Evolutionary conservation across 345 rosid genomes (phyloP), one percentile per base, ranked within the genome.

Genomic region (Leavenworthia alabamica): DNA sequence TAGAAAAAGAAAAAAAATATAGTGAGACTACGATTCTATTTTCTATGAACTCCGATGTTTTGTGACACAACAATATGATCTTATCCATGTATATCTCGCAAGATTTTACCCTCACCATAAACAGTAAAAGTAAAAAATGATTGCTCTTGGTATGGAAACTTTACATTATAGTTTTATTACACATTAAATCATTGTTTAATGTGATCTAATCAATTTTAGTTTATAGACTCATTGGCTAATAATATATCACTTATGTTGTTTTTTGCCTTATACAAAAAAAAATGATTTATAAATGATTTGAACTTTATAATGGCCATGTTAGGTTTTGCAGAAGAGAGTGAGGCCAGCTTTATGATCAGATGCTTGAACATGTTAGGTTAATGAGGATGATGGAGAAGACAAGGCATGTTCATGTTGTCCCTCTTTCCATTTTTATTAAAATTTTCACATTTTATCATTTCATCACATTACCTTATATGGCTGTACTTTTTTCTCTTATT

Each of bases 341-440:
- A 70, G 74, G 64, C 64, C 69, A 70, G 64, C 74, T 62, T 53
- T 70, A 1, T 55, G 59, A 70, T 63, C 64, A 56, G 64, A 56
- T 63, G 70, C 48, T 70, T 62, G 64, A 58, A 64, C 71, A 71
- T 64, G 75, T 64, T 64, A 55, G 55, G 49, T 71, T 47, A 63
- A 71, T 63, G 54, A 43, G 13, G 55, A 43, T 62, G 75, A 63
- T 62, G 68, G 70, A 49, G 70, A 71, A 64, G 70, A 71, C 70
- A 64, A 40, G 60, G 60, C 75, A 71, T 66, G 71, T 71, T 50
- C 66, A 50, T 71, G 61, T 71, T 56, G 71, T 57, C 75, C 75
- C 70, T 56, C 60, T 63, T 56, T 39, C 51, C 55, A 11, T 70
- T 56, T 70, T 56, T 32, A 56, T 40, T 56, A n/a, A 20, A 56